These are phyloP conservation scores for Termitomyces sp. DNA, from an alignment of 768 basidiomycete genomes.

Conservation along the genomic window DNA sequence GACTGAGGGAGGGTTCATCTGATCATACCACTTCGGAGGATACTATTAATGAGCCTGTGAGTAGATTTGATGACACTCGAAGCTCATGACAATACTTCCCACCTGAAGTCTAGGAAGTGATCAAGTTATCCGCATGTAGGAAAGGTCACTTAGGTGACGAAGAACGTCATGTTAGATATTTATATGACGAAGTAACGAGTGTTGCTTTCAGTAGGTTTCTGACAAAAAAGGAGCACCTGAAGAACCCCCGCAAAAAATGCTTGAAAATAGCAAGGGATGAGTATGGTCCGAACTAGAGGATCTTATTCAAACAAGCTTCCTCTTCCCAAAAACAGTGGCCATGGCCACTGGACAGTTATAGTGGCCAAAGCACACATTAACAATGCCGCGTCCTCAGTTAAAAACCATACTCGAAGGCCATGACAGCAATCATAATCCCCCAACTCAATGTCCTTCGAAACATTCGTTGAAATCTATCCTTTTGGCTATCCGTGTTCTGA, in stretches of 20 bases:
- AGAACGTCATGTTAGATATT: too few species aligned
- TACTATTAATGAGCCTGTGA: neutral
- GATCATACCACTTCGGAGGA: neutral
- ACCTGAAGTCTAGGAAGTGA: too few species aligned
- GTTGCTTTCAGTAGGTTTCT: too few species aligned
- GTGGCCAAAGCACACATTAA: neutral
- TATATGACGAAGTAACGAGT: too few species aligned
- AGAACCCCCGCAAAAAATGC: too few species aligned
- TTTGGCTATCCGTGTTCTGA: neutral
- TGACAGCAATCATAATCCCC: neutral
- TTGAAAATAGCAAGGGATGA: neutral
- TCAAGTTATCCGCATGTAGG: too few species aligned
- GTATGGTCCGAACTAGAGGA: neutral
- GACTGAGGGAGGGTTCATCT: too few species aligned
- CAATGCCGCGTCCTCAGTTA: neutral
- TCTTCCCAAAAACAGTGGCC: neutral
- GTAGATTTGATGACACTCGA: too few species aligned
- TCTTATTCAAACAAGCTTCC: neutral
- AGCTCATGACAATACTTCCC: too few species aligned
- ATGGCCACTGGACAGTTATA: neutral
- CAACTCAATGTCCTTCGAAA: neutral
- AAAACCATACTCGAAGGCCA: neutral
- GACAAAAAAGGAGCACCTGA: neutral
- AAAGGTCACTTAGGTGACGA: too few species aligned
- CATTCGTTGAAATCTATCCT: neutral